Evolutionary conservation across 495 filamentous ascomycete species (phyloP).

Genomic region (Pyrenopolyporus hunteri): DNA sequence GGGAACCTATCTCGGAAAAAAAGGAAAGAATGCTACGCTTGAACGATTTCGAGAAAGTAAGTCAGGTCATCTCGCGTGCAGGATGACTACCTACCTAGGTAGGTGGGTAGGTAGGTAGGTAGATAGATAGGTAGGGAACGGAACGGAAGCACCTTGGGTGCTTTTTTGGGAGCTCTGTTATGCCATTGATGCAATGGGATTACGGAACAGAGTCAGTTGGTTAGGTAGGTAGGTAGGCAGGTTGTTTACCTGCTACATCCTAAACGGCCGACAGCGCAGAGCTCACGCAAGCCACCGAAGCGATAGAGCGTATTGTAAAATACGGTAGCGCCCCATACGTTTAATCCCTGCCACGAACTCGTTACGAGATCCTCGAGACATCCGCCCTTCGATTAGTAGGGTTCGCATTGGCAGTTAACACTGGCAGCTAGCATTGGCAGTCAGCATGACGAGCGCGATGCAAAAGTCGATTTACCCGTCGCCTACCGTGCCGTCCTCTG

Average conservation of each 20-base stretch:
- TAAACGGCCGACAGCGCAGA: too few species aligned
- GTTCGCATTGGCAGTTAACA: too few species aligned
- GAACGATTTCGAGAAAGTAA: neutral
- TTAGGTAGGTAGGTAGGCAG: neutral
- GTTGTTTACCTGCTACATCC: neutral
- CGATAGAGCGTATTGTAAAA: too few species aligned
- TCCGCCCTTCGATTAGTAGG: too few species aligned
- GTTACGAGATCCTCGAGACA: slow-evolving; percentile 32
- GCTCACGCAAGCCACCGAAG: too few species aligned
- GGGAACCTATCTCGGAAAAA: slow-evolving; percentile 22
- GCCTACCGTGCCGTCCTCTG: slow-evolving; percentile 33
- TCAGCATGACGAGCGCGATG: slow-evolving; percentile 18
- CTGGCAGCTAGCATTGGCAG: slow-evolving; percentile 13
- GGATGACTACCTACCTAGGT: too few species aligned
- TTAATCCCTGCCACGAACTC: too few species aligned
- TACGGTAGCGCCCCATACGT: too few species aligned
- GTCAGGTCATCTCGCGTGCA: slow-evolving; percentile 5
- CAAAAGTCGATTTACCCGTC: slow-evolving; percentile 31
- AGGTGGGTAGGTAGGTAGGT: too few species aligned
- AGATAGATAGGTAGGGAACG: slow-evolving; percentile 3
- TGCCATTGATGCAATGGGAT: neutral
- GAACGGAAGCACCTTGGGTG: too few species aligned
- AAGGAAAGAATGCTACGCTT: neutral
- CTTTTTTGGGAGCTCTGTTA: slow-evolving; percentile 10
- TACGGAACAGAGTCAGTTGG: too few species aligned